Percentiles rank a stretch among this genome's conserved stretches.
phyloP scores from a whole-genome alignment of 2,329 filamentous ascomycete genomes.

The Akanthomyces dipterigenus region DNA sequence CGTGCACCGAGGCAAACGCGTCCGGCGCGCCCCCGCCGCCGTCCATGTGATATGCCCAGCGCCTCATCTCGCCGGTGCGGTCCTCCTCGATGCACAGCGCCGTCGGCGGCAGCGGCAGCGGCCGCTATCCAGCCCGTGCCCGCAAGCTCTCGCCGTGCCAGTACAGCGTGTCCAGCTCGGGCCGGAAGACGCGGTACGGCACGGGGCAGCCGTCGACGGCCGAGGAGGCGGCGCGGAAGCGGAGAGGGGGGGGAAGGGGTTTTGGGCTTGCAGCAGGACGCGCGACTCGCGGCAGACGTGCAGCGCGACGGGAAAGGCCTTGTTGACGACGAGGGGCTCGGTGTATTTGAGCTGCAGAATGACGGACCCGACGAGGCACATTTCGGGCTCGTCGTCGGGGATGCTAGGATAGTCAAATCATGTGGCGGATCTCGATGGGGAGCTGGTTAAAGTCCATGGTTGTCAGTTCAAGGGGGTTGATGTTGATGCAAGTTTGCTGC shows the following conservation, averaged over 20 bases:
- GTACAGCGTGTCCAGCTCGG: not conserved
- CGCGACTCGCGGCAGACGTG: constrained; percentile 1
- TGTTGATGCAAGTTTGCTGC: not conserved
- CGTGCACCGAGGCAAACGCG: no score
- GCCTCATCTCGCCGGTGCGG: no score
- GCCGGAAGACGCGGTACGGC: not conserved
- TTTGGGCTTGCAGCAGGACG: not conserved
- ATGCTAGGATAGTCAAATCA: not conserved
- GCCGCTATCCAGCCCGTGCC: not conserved
- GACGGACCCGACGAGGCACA: not conserved
- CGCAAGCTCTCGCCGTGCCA: not conserved
- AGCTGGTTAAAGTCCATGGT: not conserved
- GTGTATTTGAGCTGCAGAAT: not conserved
- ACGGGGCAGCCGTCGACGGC: not conserved
- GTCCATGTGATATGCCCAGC: no score
- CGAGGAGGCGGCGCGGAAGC: not conserved
- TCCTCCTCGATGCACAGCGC: not conserved
- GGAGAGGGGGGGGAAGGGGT: no score
- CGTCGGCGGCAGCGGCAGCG: not conserved
- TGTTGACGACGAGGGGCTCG: not conserved
- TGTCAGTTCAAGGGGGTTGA: not conserved
- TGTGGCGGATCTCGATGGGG: not conserved
- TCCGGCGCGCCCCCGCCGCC: no score
- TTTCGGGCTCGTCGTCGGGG: not conserved
- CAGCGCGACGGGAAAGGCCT: not conserved